These are phyloP conservation scores for Podospora appendiculata DNA, from an alignment of 495 filamentous ascomycete species.

Conservation along the genomic window DNA sequence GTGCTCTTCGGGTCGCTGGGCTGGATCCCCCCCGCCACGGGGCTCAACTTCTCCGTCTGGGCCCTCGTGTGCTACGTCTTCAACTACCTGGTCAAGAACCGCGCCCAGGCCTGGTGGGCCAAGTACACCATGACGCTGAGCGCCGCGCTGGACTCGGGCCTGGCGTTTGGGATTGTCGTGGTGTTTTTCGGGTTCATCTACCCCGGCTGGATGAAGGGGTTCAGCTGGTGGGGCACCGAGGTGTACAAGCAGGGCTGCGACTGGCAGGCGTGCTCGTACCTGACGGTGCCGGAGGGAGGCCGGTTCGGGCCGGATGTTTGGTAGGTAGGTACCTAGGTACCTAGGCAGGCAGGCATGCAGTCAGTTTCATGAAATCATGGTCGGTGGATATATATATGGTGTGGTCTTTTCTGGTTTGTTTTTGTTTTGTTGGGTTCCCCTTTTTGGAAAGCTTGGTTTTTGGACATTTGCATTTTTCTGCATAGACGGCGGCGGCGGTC, in stretches of 20 bases:
- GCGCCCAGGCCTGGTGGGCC: constrained; percentile 68
- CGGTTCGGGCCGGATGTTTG: constrained; percentile 53
- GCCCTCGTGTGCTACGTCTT: constrained; percentile 75
- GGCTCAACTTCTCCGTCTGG: constrained; percentile 78
- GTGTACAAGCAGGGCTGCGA: constrained; percentile 60
- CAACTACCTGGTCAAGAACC: constrained; percentile 62
- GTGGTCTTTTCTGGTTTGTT: too few species aligned
- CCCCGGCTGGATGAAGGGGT: constrained; percentile 54
- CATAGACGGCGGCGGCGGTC: too few species aligned
- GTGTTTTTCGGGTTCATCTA: constrained; percentile 80
- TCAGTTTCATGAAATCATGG: too few species aligned
- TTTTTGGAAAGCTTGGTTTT: too few species aligned
- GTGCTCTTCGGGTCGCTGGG: constrained; percentile 64
- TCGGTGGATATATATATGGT: too few species aligned
- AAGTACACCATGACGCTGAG: constrained; percentile 86
- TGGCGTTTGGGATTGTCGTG: constrained; percentile 71
- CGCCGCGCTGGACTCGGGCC: constrained; percentile 72
- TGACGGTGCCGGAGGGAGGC: constrained; percentile 41
- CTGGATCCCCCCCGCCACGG: constrained; percentile 83
- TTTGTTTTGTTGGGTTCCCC: too few species aligned
- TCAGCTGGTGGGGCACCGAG: constrained; percentile 72
- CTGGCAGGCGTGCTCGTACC: constrained; percentile 56
- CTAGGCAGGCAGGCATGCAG: too few species aligned
- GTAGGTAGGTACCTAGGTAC: too few species aligned
- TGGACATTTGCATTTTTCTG: too few species aligned